Evolutionary conservation across 805 yeast species (phyloP).

Genomic region (Kregervanrija pseudodelftensis): DNA sequence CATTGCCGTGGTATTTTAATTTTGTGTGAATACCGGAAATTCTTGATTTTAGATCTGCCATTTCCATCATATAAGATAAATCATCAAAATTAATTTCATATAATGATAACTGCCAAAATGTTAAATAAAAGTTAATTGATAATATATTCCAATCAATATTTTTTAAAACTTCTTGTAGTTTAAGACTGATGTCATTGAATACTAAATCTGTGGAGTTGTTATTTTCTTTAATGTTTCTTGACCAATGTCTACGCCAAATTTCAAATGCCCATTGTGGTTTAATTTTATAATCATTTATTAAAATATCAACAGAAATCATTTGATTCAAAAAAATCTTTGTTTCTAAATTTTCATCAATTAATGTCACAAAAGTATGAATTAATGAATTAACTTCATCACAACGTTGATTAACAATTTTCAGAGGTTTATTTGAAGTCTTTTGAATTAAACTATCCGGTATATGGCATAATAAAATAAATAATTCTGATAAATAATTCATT

Average conservation of each 20-base stretch:
- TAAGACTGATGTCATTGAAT: conserved; percentile 8
- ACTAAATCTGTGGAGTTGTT: conserved; percentile 12
- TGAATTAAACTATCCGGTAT: conserved; percentile 34
- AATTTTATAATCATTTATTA: conserved; percentile 38
- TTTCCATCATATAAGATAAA: conserved; percentile 42
- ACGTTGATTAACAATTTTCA: conserved; percentile 64
- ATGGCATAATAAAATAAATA: conserved; percentile 57
- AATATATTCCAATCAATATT: conserved; percentile 23
- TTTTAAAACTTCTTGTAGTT: conserved; percentile 12
- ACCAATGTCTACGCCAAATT: conserved; percentile 56
- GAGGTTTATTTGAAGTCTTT: conserved; percentile 31
- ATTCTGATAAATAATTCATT: conserved; percentile 45
- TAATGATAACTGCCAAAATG: conserved; percentile 69
- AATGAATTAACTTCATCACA: conserved; percentile 67
- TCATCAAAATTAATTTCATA: conserved; percentile 60
- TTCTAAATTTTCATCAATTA: conserved; percentile 45
- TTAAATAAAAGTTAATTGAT: conserved; percentile 38
- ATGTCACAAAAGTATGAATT: conserved; percentile 56
- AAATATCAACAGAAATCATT: conserved; percentile 34
- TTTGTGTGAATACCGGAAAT: conserved; percentile 31
- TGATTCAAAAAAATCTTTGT: conserved; percentile 25
- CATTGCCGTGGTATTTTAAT: conserved; percentile 25
- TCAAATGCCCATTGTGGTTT: conserved; percentile 65
- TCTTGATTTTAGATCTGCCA: conserved; percentile 31
- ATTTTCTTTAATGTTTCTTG: conserved; percentile 17